Percentiles rank a stretch among this genome's conserved stretches.
Evolutionary conservation across 805 yeast genomes (phyloP).

Genomic region (Kodamaea laetipori): DNA sequence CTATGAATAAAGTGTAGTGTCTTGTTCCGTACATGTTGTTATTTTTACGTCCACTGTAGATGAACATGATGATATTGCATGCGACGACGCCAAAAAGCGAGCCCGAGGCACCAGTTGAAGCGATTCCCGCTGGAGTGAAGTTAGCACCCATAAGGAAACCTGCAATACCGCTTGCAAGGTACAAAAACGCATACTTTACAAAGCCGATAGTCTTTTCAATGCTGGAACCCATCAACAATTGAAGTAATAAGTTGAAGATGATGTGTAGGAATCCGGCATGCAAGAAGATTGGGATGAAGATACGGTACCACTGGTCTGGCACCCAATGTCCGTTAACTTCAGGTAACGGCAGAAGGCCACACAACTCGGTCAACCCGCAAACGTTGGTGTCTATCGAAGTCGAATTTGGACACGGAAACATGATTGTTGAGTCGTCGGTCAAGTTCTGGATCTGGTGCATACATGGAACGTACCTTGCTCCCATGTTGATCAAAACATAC

Average conservation of each 20-base stretch:
- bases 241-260: constrained; percentile 60
- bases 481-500: constrained; percentile 65
- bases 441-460: constrained; percentile 55
- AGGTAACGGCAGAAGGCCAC: constrained; percentile 58
- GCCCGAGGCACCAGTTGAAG: constrained; percentile 73
- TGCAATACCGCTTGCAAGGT: constrained; percentile 60
- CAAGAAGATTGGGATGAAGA: constrained; percentile 67
- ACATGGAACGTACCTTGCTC: constrained; percentile 72
- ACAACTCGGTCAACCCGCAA: constrained; percentile 57
- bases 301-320: constrained; percentile 71
- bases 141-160: constrained; percentile 73
- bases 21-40: constrained; percentile 48
- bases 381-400: constrained; percentile 56
- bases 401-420: constrained; percentile 71
- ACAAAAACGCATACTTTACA: constrained; percentile 54
- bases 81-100: constrained; percentile 71
- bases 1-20: constrained; percentile 48
- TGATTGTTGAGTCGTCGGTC: constrained; percentile 47
- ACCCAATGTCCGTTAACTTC: constrained; percentile 30
- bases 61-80: constrained; percentile 55
- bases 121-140: constrained; percentile 65
- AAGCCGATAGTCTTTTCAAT: constrained; percentile 61
- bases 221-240: constrained; percentile 59
- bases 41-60: constrained; percentile 53
- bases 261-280: constrained; percentile 78